Base-by-base conservation (phyloP, 257 asterid species). In the Nicotiana obtusifolia region DNA sequence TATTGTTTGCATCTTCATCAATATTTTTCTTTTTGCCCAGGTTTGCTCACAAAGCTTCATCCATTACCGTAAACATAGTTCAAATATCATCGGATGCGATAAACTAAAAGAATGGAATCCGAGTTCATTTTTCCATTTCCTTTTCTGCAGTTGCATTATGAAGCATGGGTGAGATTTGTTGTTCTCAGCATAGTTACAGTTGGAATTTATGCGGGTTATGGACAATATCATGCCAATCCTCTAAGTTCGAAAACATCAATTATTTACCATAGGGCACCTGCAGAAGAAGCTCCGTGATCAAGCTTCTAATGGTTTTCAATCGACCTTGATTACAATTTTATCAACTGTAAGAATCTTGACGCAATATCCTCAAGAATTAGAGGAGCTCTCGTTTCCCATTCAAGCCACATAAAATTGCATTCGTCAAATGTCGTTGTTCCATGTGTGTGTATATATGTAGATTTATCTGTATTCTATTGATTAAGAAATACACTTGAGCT, bases 121-220 rank as follows among this genome's bases (percentile, higher is more conserved):
- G 33, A 78, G 19, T 76, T 47, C 53, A 22, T 65, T 44, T 78
- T 37, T 56, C 30, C 61, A 81, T 85, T 28, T 41, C 31, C 3
- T 81, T 56, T 67, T 80, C 79, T 87, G 91, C 95, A 95, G 98
- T 91, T 95, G 86, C 99, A 93, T 84, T 85, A 89, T 82, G 99
- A 95, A 91, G 99, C 96, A 76, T 93, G 98, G 99, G 92, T 87
- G 85, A 92, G 99, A 90, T 95, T 95, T 86, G 90, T 89, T 15
- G 86, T 87, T 83, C 88, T 95, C 81, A 92, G 94, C 92, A 81
- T 92, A 75, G 77, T 93, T 78, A 28, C 90, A 77, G 88, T 95
- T 78, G 93, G 90, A 37, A 53, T 92, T 52, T 95, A 95, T 86
- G 97, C 97, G 76, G 87, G 88, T 65, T 95, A 95, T 49, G 97